Evolutionary conservation across 352 stramenopile genomes (phyloP), one percentile per base, ranked within the genome.

Genomic region (Blastocystis sp.): DNA sequence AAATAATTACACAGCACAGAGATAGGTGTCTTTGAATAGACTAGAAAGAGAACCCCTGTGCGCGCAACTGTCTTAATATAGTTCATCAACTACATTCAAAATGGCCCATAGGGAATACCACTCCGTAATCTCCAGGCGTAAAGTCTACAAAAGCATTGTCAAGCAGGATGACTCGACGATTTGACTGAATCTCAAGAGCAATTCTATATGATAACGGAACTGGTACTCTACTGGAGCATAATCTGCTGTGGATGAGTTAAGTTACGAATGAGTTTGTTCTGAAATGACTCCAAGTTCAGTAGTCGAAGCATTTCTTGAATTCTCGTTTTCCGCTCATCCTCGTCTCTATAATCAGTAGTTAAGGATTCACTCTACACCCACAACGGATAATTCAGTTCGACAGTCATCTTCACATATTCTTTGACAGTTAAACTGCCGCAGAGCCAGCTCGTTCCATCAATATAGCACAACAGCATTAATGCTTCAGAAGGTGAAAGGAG

Each of bases 101-200:
- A 62, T 34, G 5, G 39, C 3, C 11, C 16, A n/a, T 37, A 37
- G 39, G 24, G 7, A 5, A n/a, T 34, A 81, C 69, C 6, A 81
- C 20, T 3, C 6, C 37, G 9, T 62, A 81, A 13, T 81, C 69
- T 13, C 39, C 43, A 18, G 47, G 69, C 34, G 69, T 45, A 39
- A 81, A 81, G 34, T 64, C 69, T n/a, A 26, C 34, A 16, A 81
- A 81, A 6, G 24, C 69, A 39, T 81, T 81, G 34, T 81, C 69
- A 13, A 81, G 50, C 7, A 81, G 45, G 34, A 81, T 81, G 45
- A 81, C 45, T 20, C 69, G 69, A 41, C 24, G 69, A 39, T 81
- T 81, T 6, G 34, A 62, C 24, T 81, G 69, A 39, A 81, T 63
- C 69, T 81, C 69, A n/a, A 81, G 43, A 13, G 69, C 69, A 41